Percentiles rank a stretch among this genome's conserved stretches.
Evolutionary conservation across 108 stramenopile genomes (phyloP).

Genomic region (Fistulifera pelliculosa): DNA sequence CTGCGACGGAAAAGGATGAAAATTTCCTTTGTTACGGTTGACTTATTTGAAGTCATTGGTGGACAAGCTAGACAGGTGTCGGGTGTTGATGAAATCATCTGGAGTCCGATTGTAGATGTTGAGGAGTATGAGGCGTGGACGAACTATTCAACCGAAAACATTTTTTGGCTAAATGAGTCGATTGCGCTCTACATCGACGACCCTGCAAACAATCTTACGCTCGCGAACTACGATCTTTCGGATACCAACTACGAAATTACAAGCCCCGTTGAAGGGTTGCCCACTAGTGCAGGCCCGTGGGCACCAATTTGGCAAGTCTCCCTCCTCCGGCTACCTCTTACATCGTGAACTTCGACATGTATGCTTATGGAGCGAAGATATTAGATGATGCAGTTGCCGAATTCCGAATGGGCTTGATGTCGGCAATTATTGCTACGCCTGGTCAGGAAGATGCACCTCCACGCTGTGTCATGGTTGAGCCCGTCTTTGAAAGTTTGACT

Average conservation of each 20-base stretch:
- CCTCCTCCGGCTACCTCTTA: too few species aligned
- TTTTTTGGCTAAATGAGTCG: slow-evolving; percentile 5
- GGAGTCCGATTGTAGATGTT: slow-evolving; percentile 2
- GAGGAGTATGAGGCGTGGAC: slow-evolving; percentile 3
- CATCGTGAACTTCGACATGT: slow-evolving; percentile 3
- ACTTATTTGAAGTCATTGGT: slow-evolving; percentile 5
- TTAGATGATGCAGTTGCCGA: neutral
- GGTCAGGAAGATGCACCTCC: neutral
- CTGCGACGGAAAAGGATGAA: neutral
- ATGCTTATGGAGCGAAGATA: neutral
- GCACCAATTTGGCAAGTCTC: neutral
- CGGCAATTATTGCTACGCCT: neutral
- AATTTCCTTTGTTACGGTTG: slow-evolving; percentile 12
- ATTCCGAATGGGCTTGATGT: neutral
- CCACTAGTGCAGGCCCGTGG: neutral
- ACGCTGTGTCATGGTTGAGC: neutral
- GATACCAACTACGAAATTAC: too few species aligned
- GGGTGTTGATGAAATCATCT: slow-evolving; percentile 3
- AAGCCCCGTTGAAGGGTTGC: too few species aligned
- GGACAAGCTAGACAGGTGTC: slow-evolving; percentile 1
- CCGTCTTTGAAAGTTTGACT: neutral
- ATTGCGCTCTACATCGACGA: neutral
- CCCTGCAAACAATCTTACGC: too few species aligned
- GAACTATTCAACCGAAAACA: slow-evolving; percentile 4
- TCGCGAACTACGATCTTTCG: too few species aligned